Evolutionary conservation across 2,329 filamentous ascomycete species (phyloP).

Genomic region (Cladosporium sp.): DNA sequence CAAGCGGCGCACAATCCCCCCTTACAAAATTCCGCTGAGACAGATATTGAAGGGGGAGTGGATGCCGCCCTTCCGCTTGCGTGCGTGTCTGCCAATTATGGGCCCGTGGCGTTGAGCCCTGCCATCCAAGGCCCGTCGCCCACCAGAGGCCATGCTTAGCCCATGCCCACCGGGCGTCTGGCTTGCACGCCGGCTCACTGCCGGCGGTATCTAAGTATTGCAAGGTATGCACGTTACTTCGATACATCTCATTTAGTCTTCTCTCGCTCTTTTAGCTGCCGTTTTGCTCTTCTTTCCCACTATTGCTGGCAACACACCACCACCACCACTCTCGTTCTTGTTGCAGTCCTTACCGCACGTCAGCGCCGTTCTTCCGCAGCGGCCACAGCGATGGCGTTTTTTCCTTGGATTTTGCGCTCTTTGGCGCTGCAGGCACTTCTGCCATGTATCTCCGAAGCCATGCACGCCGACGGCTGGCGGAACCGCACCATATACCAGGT

Average conservation of each 20-base stretch:
- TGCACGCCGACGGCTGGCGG: conserved; percentile 48
- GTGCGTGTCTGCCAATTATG: conserved; percentile 5
- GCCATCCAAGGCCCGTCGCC: conserved; percentile 2
- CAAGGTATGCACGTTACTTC: conserved; percentile 6
- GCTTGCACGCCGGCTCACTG: conserved; percentile 3
- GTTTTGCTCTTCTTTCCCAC: background rate
- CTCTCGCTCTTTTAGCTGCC: conserved; percentile 5
- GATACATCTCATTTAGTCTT: conserved; percentile 6
- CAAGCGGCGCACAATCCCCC: background rate
- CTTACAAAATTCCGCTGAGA: conserved; percentile 3
- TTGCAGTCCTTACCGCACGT: background rate
- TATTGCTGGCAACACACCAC: background rate
- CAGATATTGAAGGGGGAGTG: conserved; percentile 5
- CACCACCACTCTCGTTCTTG: background rate
- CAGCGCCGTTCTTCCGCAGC: background rate
- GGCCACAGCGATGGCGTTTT: conserved; percentile 12
- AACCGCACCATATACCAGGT: conserved; percentile 61
- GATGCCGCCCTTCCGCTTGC: conserved; percentile 7
- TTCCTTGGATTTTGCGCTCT: conserved; percentile 6
- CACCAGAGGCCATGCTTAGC: background rate
- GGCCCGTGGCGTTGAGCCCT: conserved; percentile 7
- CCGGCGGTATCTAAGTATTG: conserved; percentile 5
- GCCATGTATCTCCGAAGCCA: conserved; percentile 5
- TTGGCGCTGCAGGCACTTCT: conserved; percentile 12
- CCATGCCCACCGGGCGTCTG: background rate